Conservation (phyloP, 208 protist species). For the Acanthamoeba sp. region DNA sequence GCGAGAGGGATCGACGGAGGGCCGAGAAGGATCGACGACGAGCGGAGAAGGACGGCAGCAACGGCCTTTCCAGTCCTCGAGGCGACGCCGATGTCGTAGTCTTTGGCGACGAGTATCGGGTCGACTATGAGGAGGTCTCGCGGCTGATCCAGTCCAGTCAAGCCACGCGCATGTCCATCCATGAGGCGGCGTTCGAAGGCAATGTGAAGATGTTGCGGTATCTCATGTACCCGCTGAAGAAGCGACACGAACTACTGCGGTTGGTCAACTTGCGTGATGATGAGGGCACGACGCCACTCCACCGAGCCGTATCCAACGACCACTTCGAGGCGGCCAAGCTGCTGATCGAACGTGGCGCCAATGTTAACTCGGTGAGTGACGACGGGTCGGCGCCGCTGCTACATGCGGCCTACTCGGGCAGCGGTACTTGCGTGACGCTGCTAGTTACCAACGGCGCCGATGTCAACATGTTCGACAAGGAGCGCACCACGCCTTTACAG, state of each 20-base stretch:
- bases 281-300: conserved; percentile 43
- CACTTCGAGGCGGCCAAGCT: conserved; percentile 64
- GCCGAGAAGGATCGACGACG: conserved; percentile 12
- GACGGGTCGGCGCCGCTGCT: conserved; percentile 57
- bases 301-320: conserved; percentile 57
- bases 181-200: conserved; percentile 66
- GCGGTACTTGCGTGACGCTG: conserved; percentile 28
- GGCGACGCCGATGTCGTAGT: not conserved
- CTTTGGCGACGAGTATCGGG: not conserved
- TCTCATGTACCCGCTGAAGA: conserved; percentile 45
- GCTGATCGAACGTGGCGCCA: conserved; percentile 42
- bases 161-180: not conserved
- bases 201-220: conserved; percentile 43
- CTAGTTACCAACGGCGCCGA: conserved; percentile 42
- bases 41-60: conserved; percentile 4
- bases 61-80: not conserved
- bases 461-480: conserved; percentile 67
- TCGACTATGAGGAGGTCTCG: conserved; percentile 50
- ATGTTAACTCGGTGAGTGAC: conserved; percentile 40
- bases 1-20: not conserved
- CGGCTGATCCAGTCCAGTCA: not conserved
- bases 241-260: not conserved
- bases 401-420: conserved; percentile 45
- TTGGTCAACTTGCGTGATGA: conserved; percentile 28
- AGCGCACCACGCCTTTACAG: conserved; percentile 64